Evolutionary conservation across 2,329 filamentous ascomycete species (phyloP).

Genomic region (Fusarium sp.): DNA sequence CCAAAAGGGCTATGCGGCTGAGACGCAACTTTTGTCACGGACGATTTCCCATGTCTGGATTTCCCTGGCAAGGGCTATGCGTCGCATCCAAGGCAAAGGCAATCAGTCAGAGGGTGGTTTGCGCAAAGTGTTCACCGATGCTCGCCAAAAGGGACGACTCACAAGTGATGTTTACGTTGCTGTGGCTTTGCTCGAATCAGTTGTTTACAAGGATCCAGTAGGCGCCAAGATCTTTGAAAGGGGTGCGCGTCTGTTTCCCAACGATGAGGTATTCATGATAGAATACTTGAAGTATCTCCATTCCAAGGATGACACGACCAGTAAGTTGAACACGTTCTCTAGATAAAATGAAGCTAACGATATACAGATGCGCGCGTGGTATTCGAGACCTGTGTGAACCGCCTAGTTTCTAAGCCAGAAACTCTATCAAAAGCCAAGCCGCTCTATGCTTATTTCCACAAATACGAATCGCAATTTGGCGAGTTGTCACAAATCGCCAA

Average conservation of each 20-base stretch:
- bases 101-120: constrained; percentile 76
- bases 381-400: constrained; percentile 92
- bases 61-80: constrained; percentile 91
- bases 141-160: constrained; percentile 85
- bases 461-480: constrained; percentile 93
- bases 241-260: constrained; percentile 90
- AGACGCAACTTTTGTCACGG: constrained; percentile 80
- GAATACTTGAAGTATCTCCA: constrained; percentile 97
- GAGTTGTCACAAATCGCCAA: constrained; percentile 91
- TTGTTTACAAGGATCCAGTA: constrained; percentile 93
- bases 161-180: constrained; percentile 96
- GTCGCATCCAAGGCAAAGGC: constrained; percentile 89
- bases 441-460: constrained; percentile 91
- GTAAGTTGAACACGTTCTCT: constrained; percentile 63
- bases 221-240: constrained; percentile 97
- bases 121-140: constrained; percentile 88
- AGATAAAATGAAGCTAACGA: constrained; percentile 30
- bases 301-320: constrained; percentile 90
- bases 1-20: constrained; percentile 74
- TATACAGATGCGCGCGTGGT: constrained; percentile 86
- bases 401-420: constrained; percentile 81
- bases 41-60: constrained; percentile 96
- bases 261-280: constrained; percentile 91
- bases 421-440: constrained; percentile 80
- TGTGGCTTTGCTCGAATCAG: constrained; percentile 90